Evolutionary conservation across 176 grass and related monocot species (phyloP).

Genomic region (Triticum monococcum): DNA sequence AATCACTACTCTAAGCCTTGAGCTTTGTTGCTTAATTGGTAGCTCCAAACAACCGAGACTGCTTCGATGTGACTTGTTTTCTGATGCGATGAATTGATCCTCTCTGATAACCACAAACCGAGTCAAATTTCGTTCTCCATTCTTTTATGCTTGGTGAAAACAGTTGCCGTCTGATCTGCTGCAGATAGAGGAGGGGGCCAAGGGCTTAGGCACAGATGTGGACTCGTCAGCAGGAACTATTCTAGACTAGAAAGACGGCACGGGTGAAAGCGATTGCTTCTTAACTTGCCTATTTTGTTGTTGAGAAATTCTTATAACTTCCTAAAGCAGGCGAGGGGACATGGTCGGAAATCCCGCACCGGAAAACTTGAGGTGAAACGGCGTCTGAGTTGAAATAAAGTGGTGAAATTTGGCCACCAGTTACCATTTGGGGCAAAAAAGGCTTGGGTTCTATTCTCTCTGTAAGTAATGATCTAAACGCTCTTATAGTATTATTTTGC

Average conservation of each 20-base stretch:
- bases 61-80: slow-evolving; percentile 20
- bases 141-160: slow-evolving; percentile 25
- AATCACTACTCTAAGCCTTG: neutral
- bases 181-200: slow-evolving; percentile 11
- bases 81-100: neutral
- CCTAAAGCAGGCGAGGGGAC: slow-evolving; percentile 13
- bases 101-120: slow-evolving; percentile 2
- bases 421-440: neutral
- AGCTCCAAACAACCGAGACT: slow-evolving; percentile 19
- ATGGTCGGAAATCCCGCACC: neutral
- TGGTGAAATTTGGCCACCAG: neutral
- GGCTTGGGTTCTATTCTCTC: no score
- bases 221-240: slow-evolving; percentile 12
- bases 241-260: slow-evolving; percentile 29
- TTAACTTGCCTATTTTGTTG: neutral
- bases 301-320: neutral
- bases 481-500: no score
- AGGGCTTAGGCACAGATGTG: neutral
- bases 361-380: neutral
- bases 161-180: slow-evolving; percentile 27
- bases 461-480: no score
- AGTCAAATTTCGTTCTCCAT: slow-evolving; percentile 32
- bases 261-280: neutral
- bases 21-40: neutral
- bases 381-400: neutral